Conservation (phyloP, 805 yeast species). For the Kodamaea nitidulidarum region DNA sequence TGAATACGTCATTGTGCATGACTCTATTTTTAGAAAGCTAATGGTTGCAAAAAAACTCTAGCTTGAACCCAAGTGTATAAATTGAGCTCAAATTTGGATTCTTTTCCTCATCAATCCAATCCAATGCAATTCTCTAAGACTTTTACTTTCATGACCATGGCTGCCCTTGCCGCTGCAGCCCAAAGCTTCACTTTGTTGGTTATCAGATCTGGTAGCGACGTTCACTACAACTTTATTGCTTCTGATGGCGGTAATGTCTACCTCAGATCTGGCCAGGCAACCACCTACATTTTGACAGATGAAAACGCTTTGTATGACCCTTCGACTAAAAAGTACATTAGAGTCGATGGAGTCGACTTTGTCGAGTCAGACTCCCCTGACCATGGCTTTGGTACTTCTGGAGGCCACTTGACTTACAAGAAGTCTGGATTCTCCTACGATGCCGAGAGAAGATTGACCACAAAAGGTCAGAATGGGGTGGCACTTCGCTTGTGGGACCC, state of each 20-base stretch:
- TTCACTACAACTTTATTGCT: slow-evolving; percentile 10
- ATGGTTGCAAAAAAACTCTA: not conserved
- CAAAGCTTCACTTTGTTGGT: slow-evolving; percentile 18
- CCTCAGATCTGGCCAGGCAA: slow-evolving; percentile 12
- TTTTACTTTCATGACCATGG: slow-evolving; percentile 18
- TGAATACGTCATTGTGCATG: not conserved
- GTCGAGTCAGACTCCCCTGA: slow-evolving; percentile 7
- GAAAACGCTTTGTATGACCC: slow-evolving; percentile 21
- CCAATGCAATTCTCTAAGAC: slow-evolving; percentile 10
- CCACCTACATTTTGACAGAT: slow-evolving; percentile 19
- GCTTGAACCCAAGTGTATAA: not conserved
- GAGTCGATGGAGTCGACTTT: slow-evolving; percentile 9
- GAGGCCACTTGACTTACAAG: slow-evolving; percentile 13
- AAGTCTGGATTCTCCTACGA: not conserved
- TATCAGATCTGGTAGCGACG: slow-evolving; percentile 21
- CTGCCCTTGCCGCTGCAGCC: slow-evolving; percentile 22
- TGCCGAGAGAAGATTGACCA: not conserved
- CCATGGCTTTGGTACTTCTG: slow-evolving; percentile 11
- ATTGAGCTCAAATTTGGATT: not conserved
- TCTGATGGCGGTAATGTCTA: slow-evolving; percentile 11
- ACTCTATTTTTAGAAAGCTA: not conserved
- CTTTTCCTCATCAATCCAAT: slow-evolving; percentile 3
- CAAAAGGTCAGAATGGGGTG: not conserved
- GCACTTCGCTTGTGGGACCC: slow-evolving; percentile 4
- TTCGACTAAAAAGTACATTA: slow-evolving; percentile 14